phyloP scores from a whole-genome alignment of 495 filamentous ascomycete genomes.

The Parachaetomium inaequale region DNA sequence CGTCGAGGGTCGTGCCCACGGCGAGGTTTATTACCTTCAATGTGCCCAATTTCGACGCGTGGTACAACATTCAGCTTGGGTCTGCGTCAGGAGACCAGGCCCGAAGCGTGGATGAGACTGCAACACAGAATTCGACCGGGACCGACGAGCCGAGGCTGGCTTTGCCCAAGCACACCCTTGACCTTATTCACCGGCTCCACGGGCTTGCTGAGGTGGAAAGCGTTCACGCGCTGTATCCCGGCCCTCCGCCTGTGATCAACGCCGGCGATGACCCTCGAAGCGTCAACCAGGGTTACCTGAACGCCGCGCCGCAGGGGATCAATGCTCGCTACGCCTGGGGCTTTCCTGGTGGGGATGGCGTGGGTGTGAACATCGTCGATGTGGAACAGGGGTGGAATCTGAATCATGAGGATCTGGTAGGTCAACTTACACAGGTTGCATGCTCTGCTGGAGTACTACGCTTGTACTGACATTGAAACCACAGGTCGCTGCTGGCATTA shows the following conservation, averaged over 20 bases:
- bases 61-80: conserved; percentile 11
- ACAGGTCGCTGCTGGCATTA: conserved; percentile 12
- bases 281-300: conserved; percentile 18
- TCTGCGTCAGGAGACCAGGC: background rate
- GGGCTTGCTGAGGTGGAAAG: background rate
- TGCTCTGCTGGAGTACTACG: background rate
- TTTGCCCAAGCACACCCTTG: background rate
- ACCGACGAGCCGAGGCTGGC: background rate
- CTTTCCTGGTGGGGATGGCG: conserved; percentile 19
- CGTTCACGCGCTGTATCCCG: conserved; percentile 3
- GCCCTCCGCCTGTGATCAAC: conserved; percentile 14
- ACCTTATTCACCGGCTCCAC: conserved; percentile 11
- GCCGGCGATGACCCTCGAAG: conserved; percentile 16
- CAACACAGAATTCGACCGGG: background rate
- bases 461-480: background rate
- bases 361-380: conserved; percentile 15
- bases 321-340: conserved; percentile 23
- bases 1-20: background rate
- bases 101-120: background rate
- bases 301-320: conserved; percentile 20
- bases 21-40: background rate
- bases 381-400: conserved; percentile 24
- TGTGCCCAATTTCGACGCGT: conserved; percentile 10
- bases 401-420: conserved; percentile 19
- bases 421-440: background rate